Evolutionary conservation across 768 basidiomycete genomes (phyloP), one percentile per base, ranked within the genome.

Genomic region (Tulasnella sp.): DNA sequence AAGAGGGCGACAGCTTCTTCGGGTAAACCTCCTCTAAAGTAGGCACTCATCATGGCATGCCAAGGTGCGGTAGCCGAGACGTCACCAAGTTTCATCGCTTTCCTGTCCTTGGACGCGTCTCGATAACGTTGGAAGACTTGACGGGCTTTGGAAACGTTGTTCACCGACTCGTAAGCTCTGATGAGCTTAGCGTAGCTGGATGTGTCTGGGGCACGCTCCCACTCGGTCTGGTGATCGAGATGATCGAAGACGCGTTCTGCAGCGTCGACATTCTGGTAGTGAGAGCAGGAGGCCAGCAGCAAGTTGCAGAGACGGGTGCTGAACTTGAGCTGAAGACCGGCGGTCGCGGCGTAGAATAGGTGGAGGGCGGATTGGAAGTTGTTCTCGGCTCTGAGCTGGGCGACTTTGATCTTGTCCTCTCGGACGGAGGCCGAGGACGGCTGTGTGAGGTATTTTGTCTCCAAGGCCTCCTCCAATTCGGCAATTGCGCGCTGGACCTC

Each of bases 41-140:
- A 89, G 0, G 88, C 84, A 64, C 87, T 83, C 40, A 95, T 87
- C 89, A 93, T 92, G 76, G 85, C 82, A 75, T 91, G 90, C 87
- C 87, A 94, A 4, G 63, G 64, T 17, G 22, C 63, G 26, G 37
- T 26, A 26, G 67, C 26, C 19, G 84, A 83, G 26, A 80, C 79
- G 36, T 73, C 34, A 65, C 62, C 42, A 29, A 59, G 52, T 29
- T 59, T 59, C 52, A 59, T 59, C 26, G 52, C 52, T 29, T 63
- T 75, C n/a, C 37, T 75, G 63, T 35, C 66, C n/a, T 36, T 70
- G 67, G 36, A 42, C 37, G 22, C 36, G 75, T 47, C 64, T 40
- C 81, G 78, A 79, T 86, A 94, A 66, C 88, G 86, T 5, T 82
- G 75, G 75, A 94, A 94, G 26, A 90, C 83, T 71, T 87, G 82